Conservation (phyloP, 192 early-diverging fungal genomes). For the Umbelopsis sp. region DNA sequence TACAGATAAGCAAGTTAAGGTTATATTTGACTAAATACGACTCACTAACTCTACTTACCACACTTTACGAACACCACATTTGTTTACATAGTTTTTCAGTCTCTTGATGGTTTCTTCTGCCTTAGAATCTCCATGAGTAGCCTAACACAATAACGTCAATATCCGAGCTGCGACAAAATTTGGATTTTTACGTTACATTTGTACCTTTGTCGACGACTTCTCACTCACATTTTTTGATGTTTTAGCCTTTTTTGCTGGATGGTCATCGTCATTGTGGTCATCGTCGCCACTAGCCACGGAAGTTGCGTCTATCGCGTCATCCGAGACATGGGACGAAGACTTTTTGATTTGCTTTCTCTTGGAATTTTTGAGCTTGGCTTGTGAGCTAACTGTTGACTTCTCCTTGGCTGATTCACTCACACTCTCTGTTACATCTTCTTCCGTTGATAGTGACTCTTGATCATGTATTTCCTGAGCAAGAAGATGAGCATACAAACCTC, state of each 20-base stretch:
- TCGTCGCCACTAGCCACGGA: neutral
- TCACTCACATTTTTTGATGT: no score
- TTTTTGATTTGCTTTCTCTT: neutral
- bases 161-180: neutral
- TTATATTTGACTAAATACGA: neutral
- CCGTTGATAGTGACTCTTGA: neutral
- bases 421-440: neutral
- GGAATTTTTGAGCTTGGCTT: neutral
- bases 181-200: neutral
- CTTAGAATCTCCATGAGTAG: neutral
- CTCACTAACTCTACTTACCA: conserved; percentile 9
- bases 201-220: neutral
- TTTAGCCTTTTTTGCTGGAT: neutral
- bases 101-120: conserved; percentile 33
- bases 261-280: neutral
- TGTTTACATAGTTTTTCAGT: conserved; percentile 28
- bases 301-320: neutral
- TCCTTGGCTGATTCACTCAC: neutral
- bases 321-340: neutral
- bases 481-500: neutral
- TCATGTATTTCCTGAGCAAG: neutral
- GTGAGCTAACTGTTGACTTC: neutral
- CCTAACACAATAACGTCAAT: neutral
- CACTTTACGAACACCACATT: conserved; percentile 34
- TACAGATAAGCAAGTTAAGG: neutral